Percentiles rank a stretch among this genome's conserved stretches.
Evolutionary conservation across 2,329 filamentous ascomycete species (phyloP).

Genomic region (Rhexocercosporidium sp.): DNA sequence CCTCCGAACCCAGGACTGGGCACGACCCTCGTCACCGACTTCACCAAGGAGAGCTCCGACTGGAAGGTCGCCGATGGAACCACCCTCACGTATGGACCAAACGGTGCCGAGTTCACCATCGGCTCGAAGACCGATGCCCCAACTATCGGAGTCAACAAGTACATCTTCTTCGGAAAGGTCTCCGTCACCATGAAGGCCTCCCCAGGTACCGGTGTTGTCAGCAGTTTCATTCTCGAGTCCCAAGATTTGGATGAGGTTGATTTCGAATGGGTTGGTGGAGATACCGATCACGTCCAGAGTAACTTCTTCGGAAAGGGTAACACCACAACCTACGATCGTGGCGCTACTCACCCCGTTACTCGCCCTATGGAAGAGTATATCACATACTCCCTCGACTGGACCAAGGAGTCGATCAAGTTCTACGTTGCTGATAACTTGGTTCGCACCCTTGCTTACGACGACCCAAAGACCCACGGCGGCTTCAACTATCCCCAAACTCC

Average conservation of each 20-base stretch:
- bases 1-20: slow-evolving; percentile 50
- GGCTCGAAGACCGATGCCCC: slow-evolving; percentile 54
- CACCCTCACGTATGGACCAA: slow-evolving; percentile 43
- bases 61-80: slow-evolving; percentile 61
- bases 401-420: slow-evolving; percentile 60
- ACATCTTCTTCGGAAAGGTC: slow-evolving; percentile 59
- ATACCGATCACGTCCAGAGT: slow-evolving; percentile 47
- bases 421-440: slow-evolving; percentile 57
- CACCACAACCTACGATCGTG: slow-evolving; percentile 56
- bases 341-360: slow-evolving; percentile 45
- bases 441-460: slow-evolving; percentile 53
- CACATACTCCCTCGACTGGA: slow-evolving; percentile 74
- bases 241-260: slow-evolving; percentile 60
- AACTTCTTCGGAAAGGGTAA: slow-evolving; percentile 63
- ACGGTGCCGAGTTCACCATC: slow-evolving; percentile 57
- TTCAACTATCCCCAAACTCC: slow-evolving; percentile 71
- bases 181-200: slow-evolving; percentile 53
- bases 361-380: slow-evolving; percentile 52
- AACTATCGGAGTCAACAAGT: slow-evolving; percentile 51
- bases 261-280: slow-evolving; percentile 49
- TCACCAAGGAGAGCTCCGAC: slow-evolving; percentile 49
- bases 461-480: slow-evolving; percentile 54
- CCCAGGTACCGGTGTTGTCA: slow-evolving; percentile 54
- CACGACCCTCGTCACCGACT: slow-evolving; percentile 48
- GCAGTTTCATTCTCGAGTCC: slow-evolving; percentile 55